These are phyloP conservation scores for Pichia kluyveri DNA, from an alignment of 805 yeast species.

Conservation along the genomic window DNA sequence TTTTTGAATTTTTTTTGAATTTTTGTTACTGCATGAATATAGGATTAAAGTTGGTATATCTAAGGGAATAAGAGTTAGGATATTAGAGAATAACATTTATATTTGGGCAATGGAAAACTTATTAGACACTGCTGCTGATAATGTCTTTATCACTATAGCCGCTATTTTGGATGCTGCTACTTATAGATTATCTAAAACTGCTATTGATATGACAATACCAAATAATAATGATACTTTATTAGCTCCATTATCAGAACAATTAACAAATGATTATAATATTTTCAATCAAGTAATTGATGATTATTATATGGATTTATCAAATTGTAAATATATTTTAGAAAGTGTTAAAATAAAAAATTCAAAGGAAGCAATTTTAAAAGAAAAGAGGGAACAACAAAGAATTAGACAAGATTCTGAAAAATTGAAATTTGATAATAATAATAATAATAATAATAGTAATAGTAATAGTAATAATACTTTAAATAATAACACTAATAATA, in stretches of 20 bases:
- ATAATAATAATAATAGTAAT: too few species aligned
- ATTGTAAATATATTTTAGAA: slow-evolving; percentile 21
- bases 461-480: too few species aligned
- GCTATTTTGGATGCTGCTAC: slow-evolving; percentile 24
- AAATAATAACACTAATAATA: too few species aligned
- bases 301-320: slow-evolving; percentile 20
- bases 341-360: slow-evolving; percentile 20
- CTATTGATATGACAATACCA: slow-evolving; percentile 20
- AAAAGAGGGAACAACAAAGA: slow-evolving; percentile 16
- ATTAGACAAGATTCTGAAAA: too few species aligned
- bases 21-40: too few species aligned
- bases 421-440: not conserved
- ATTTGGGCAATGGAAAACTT: slow-evolving; percentile 16
- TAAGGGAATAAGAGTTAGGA: too few species aligned
- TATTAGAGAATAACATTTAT: too few species aligned
- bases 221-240: slow-evolving; percentile 22
- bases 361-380: slow-evolving; percentile 21
- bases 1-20: too few species aligned
- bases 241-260: slow-evolving; percentile 17
- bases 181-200: slow-evolving; percentile 17
- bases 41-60: too few species aligned
- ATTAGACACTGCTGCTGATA: slow-evolving; percentile 24
- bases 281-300: slow-evolving; percentile 25
- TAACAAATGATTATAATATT: slow-evolving; percentile 18
- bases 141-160: slow-evolving; percentile 26